Evolutionary conservation across 2,329 filamentous ascomycete species (phyloP).

Genomic region (Ustulina deusta): DNA sequence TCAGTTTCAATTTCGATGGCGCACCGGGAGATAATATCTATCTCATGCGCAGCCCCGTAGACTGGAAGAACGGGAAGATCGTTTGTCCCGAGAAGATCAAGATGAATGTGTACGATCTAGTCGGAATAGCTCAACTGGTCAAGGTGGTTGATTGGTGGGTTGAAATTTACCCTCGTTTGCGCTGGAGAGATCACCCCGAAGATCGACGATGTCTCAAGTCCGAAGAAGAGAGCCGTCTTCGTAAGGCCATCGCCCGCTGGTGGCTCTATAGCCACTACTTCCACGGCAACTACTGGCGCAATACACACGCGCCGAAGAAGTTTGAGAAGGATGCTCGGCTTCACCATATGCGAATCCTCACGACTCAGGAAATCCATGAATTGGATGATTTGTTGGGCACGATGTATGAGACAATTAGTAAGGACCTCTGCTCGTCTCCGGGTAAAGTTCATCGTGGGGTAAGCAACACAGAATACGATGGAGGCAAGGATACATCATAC

Average conservation of each 20-base stretch:
- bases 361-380: conserved; percentile 48
- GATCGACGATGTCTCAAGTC: conserved; percentile 58
- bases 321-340: conserved; percentile 47
- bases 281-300: conserved; percentile 57
- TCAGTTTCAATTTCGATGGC: conserved; percentile 35
- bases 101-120: conserved; percentile 46
- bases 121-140: conserved; percentile 50
- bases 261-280: conserved; percentile 67
- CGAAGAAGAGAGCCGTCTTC: conserved; percentile 60
- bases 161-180: conserved; percentile 55
- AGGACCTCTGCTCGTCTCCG: conserved; percentile 50
- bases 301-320: conserved; percentile 36
- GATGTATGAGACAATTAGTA: conserved; percentile 45
- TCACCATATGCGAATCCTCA: conserved; percentile 46
- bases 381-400: conserved; percentile 44
- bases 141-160: conserved; percentile 56
- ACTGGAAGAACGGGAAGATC: conserved; percentile 40
- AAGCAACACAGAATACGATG: conserved; percentile 27
- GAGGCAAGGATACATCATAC: conserved; percentile 4
- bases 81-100: conserved; percentile 43
- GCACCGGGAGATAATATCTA: conserved; percentile 36
- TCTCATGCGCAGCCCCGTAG: conserved; percentile 38
- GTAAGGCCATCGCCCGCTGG: conserved; percentile 65
- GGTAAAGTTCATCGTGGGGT: conserved; percentile 43
- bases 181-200: conserved; percentile 61